Conservation (phyloP, 257 asterid genomes). For the Schizonepeta tenuifolia region DNA sequence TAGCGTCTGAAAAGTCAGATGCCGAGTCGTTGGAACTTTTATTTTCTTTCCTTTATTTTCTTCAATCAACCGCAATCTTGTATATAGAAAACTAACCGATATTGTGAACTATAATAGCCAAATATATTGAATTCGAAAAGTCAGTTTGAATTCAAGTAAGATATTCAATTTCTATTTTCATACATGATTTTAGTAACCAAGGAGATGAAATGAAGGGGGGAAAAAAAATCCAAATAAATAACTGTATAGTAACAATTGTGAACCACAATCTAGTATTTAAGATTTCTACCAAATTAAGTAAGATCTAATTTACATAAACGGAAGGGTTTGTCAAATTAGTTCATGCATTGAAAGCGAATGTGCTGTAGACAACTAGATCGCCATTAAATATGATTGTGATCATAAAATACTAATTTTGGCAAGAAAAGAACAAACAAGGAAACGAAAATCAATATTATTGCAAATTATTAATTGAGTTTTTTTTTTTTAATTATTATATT, state of each 20-base stretch:
- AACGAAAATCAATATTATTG: neutral
- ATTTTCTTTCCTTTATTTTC: neutral
- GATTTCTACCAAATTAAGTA: neutral
- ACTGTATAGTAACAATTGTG: neutral
- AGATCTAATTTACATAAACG: neutral
- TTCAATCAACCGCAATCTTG: slow-evolving; percentile 20
- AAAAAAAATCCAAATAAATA: neutral
- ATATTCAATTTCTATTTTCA: neutral
- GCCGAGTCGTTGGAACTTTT: slow-evolving; percentile 38
- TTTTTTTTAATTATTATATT: too few species aligned
- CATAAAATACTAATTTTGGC: neutral
- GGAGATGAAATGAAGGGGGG: too few species aligned
- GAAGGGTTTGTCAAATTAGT: neutral
- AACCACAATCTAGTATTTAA: neutral
- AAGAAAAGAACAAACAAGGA: neutral
- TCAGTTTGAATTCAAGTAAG: neutral
- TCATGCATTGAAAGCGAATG: slow-evolving; percentile 20
- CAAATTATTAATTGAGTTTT: neutral
- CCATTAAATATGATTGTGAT: neutral
- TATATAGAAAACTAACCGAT: neutral
- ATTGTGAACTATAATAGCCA: too few species aligned
- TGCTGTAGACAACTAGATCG: neutral
- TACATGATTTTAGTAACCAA: neutral
- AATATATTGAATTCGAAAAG: slow-evolving; percentile 17
- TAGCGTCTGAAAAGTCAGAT: slow-evolving; percentile 49